Base-by-base conservation (phyloP, 2,329 filamentous ascomycete species). In the Aspergillus costaricaensis region DNA sequence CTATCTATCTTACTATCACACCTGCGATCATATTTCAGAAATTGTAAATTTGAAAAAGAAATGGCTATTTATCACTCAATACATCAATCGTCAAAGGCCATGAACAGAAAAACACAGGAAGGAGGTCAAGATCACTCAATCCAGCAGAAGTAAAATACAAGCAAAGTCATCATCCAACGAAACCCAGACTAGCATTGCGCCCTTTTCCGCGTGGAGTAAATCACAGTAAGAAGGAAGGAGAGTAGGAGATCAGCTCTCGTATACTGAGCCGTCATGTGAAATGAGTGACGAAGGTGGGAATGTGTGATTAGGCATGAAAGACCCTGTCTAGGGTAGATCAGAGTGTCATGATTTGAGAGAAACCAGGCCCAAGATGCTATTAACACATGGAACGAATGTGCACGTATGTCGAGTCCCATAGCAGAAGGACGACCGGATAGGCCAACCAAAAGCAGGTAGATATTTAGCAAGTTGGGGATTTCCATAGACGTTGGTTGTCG, bases 51-150 rank as follows among this genome's bases (percentile, higher is more conserved):
- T 15, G 23, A 36, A 38, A 17, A 39, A 53, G 14, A 25, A 52
- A 41, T 51, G 9, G 48, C 38, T 61, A 55, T 55, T 60, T 58
- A 48, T 53, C 38, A 50, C 44, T 63, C n/a, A 56, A 52, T 55
- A 43, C 51, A 61, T 61, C 50, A 41, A 56, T 59, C 60, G 30
- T 55, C 38, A 62, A 62, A 32, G 47, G 49, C 52, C 47, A 23
- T 39, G 27, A 52, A 55, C 14, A 32, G 10, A 6, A 14, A 19
- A 23, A 15, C 5, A 43, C 17, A 41, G 41, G 9, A 44, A 30
- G 21, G 19, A 51, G 30, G 15, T 12, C 43, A 44, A 19, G 47
- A 25, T 39, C 38, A 52, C 36, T 36, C 23, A 32, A 51, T 25
- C n/a, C 47, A 50, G 30, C 25, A 12, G 25, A 44, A 19, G 39